A percentile compares a stretch with the other conserved stretches of the same genome.
phyloP scores from a whole-genome alignment of 1,284 basidiomycete genomes.

The Phenoliferia sp. region DNA sequence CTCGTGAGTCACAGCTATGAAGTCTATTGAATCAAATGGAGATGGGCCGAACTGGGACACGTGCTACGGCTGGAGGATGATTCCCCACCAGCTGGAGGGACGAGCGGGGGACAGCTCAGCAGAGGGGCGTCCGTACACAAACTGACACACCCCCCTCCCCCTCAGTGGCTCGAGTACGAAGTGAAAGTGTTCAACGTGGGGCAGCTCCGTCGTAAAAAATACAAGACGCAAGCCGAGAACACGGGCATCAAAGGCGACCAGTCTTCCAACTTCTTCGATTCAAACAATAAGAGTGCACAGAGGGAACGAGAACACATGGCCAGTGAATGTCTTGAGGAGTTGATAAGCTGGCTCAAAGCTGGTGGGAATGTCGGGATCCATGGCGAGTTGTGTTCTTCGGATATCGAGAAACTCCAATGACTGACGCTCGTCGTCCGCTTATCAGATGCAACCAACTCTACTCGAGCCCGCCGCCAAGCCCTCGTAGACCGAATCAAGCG shows the following conservation, averaged over 20 bases:
- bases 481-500: constrained; percentile 71
- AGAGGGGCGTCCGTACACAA: neutral
- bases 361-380: constrained; percentile 97
- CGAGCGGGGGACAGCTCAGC: neutral
- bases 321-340: constrained; percentile 85
- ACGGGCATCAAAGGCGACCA: constrained; percentile 83
- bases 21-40: neutral
- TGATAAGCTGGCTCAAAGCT: constrained; percentile 85
- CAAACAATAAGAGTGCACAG: constrained; percentile 73
- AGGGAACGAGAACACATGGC: constrained; percentile 77
- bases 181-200: constrained; percentile 98
- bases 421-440: neutral
- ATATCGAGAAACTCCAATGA: neutral
- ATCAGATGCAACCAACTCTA: constrained; percentile 95
- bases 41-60: neutral
- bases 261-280: constrained; percentile 85
- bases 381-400: constrained; percentile 47
- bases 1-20: constrained; percentile 49
- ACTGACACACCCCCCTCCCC: neutral
- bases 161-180: constrained; percentile 95
- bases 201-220: constrained; percentile 83
- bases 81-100: too few species aligned
- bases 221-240: constrained; percentile 64
- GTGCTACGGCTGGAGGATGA: too few species aligned
- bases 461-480: constrained; percentile 65